Percentiles rank a stretch among this genome's conserved stretches.
Evolutionary conservation across 2,329 filamentous ascomycete species (phyloP).

Genomic region (Biscogniauxia marginata): DNA sequence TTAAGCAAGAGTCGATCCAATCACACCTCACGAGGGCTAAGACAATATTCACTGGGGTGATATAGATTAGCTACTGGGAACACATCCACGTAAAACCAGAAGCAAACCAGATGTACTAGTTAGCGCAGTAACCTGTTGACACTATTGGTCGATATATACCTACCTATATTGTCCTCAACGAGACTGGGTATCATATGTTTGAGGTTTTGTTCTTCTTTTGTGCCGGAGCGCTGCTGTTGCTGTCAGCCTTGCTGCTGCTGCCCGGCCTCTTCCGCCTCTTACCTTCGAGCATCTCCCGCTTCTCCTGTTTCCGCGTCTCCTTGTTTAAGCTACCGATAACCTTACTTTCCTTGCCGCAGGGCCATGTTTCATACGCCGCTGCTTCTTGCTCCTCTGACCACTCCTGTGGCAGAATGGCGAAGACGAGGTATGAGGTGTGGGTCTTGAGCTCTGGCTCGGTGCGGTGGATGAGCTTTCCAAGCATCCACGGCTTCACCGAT

Average conservation of each 20-base stretch:
- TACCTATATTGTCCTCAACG: not conserved
- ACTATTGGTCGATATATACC: slow-evolving; percentile 16
- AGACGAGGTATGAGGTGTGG: slow-evolving; percentile 95
- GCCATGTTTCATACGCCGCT: slow-evolving; percentile 62
- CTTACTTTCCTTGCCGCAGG: slow-evolving; percentile 52
- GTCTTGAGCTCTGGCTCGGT: slow-evolving; percentile 89
- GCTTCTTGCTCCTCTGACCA: slow-evolving; percentile 85
- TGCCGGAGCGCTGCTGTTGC: slow-evolving; percentile 15
- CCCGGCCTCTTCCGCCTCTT: slow-evolving; percentile 43
- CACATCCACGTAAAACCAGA: not conserved
- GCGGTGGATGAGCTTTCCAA: slow-evolving; percentile 76
- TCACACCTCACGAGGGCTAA: too few relatives aligned
- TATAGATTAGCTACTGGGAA: not conserved
- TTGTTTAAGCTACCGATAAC: slow-evolving; percentile 55
- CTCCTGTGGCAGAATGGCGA: slow-evolving; percentile 81
- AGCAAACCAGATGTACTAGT: not conserved
- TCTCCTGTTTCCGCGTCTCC: slow-evolving; percentile 54
- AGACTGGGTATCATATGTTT: slow-evolving; percentile 2
- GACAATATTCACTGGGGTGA: too few relatives aligned
- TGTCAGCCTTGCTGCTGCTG: slow-evolving; percentile 16
- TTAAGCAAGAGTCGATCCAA: too few relatives aligned
- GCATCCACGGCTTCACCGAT: slow-evolving; percentile 61
- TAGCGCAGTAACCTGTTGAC: not conserved
- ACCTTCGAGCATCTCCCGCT: slow-evolving; percentile 49
- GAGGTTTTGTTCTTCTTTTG: slow-evolving; percentile 24